These are phyloP conservation scores for Heterobasidion occidentale DNA, from an alignment of 1,284 basidiomycete genomes.

Conservation along the genomic window DNA sequence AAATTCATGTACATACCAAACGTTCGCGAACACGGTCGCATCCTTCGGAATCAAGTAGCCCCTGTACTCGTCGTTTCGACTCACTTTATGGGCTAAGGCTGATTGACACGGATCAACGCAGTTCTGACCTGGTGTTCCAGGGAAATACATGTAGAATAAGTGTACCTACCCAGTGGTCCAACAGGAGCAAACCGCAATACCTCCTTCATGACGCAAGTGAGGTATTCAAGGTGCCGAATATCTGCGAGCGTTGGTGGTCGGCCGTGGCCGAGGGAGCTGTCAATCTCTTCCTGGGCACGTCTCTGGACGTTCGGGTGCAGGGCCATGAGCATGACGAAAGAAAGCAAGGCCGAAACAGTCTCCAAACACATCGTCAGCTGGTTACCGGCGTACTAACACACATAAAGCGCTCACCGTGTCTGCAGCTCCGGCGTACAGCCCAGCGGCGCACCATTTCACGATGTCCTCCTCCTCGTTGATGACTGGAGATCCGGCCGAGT, in stretches of 20 bases:
- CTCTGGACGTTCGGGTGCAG: slow-evolving; percentile 38
- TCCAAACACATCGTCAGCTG: slow-evolving; percentile 12
- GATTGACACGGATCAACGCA: background rate
- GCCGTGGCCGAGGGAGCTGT: slow-evolving; percentile 32
- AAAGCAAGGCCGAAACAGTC: slow-evolving; percentile 39
- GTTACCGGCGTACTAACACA: background rate
- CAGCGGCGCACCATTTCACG: background rate
- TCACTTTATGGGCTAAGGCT: slow-evolving; percentile 8
- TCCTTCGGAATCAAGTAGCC: slow-evolving; percentile 10
- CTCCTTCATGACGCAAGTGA: background rate
- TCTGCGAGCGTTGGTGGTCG: slow-evolving; percentile 38
- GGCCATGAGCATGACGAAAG: slow-evolving; percentile 57
- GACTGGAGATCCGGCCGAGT: background rate
- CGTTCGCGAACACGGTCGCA: slow-evolving; percentile 31
- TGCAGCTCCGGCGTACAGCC: background rate
- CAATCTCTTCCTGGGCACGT: slow-evolving; percentile 50
- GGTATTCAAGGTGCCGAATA: slow-evolving; percentile 36
- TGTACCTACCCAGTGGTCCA: slow-evolving; percentile 29
- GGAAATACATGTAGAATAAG: slow-evolving; percentile 10
- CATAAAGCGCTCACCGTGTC: background rate
- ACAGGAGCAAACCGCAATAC: slow-evolving; percentile 3
- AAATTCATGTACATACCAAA: slow-evolving; percentile 24
- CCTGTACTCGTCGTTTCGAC: slow-evolving; percentile 10
- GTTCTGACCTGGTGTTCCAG: background rate
- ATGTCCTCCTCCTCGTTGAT: background rate